Percentiles rank a stretch among this genome's conserved stretches.
Conservation (phyloP, 129 eudicot species). For the Flaveria linearis region DNA sequence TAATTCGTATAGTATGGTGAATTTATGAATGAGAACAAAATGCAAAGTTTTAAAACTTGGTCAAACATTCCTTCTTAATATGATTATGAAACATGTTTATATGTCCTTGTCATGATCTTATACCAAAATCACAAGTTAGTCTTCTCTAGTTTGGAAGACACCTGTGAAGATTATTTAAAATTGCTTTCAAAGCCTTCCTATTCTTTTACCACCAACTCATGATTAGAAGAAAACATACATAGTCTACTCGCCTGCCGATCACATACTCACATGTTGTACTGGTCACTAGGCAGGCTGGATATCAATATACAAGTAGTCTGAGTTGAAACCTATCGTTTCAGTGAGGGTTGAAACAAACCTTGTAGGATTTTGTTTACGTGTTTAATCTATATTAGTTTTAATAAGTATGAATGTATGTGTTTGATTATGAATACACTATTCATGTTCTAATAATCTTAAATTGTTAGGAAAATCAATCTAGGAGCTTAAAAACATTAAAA, state of each 20-base stretch:
- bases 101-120: slow-evolving; percentile 15
- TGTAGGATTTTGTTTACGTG: too few species aligned
- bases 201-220: neutral
- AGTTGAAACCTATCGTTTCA: neutral
- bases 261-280: too few species aligned
- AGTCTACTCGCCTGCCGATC: too few species aligned
- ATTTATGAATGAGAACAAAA: slow-evolving; percentile 23
- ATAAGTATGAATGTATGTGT: neutral
- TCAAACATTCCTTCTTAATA: slow-evolving; percentile 30
- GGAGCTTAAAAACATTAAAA: neutral
- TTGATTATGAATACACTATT: neutral
- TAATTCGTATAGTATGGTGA: neutral
- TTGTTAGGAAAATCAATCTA: neutral
- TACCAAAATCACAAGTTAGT: slow-evolving; percentile 26
- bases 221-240: neutral
- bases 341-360: neutral
- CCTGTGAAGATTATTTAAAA: slow-evolving; percentile 30
- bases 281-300: neutral
- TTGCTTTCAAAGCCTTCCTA: slow-evolving; percentile 20
- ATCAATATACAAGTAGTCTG: neutral
- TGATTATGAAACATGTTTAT: slow-evolving; percentile 9
- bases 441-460: neutral
- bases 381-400: too few species aligned
- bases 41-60: slow-evolving; percentile 25
- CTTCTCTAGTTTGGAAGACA: slow-evolving; percentile 35